phyloP scores from a whole-genome alignment of 2,329 filamentous ascomycete species.

The Nothophoma quercina region DNA sequence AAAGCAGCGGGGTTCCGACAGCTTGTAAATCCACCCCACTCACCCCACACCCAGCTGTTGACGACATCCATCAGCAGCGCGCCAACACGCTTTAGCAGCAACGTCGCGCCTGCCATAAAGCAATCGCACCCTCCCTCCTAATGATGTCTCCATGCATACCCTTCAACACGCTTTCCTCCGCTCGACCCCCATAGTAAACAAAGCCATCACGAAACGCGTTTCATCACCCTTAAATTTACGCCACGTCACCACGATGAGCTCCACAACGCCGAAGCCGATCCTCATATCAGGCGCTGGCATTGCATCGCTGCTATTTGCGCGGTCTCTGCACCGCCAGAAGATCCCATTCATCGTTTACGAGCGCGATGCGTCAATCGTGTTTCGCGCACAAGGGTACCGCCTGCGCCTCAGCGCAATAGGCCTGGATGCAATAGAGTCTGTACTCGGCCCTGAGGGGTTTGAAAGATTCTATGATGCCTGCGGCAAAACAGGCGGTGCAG shows the following conservation, averaged over 20 bases:
- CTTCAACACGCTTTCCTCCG: neutral
- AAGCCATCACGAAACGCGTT: neutral
- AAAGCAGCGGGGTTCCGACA: neutral
- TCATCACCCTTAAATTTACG: conserved; percentile 7
- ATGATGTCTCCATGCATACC: neutral
- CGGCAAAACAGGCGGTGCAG: conserved; percentile 66
- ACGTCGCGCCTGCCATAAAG: conserved; percentile 3
- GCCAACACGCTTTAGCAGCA: neutral
- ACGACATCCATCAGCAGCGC: conserved; percentile 2
- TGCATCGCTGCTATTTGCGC: conserved; percentile 42
- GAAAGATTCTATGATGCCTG: conserved; percentile 66
- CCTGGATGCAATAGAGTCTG: conserved; percentile 67
- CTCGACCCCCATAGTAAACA: neutral
- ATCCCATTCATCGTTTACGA: conserved; percentile 48
- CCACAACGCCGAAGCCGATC: conserved; percentile 49
- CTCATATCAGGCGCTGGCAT: conserved; percentile 46
- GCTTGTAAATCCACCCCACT: conserved; percentile 10
- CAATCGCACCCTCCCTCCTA: neutral
- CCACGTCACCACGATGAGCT: conserved; percentile 25
- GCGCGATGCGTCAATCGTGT: conserved; percentile 58
- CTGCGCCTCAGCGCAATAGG: conserved; percentile 65
- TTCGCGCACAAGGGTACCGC: conserved; percentile 69
- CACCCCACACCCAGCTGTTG: neutral
- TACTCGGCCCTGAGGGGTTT: conserved; percentile 59
- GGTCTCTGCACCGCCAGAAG: conserved; percentile 35